These are phyloP conservation scores for Pistacia vera DNA, from an alignment of 345 rosid genomes.

Conservation along the genomic window DNA sequence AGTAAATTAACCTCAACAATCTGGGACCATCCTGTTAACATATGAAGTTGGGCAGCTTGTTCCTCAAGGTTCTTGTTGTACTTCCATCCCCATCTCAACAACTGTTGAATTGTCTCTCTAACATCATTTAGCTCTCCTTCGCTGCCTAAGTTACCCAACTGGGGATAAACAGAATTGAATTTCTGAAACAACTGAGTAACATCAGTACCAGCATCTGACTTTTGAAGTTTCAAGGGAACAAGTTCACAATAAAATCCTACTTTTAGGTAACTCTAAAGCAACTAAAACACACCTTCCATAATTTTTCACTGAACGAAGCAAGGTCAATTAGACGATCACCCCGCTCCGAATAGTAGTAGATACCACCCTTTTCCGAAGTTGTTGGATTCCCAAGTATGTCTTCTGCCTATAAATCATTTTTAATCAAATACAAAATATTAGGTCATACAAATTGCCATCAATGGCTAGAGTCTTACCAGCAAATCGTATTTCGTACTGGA, in stretches of 20 bases:
- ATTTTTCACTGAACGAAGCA: constrained; percentile 70
- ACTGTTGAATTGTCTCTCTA: constrained; percentile 74
- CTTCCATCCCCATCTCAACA: constrained; percentile 97
- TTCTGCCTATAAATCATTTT: constrained; percentile 56
- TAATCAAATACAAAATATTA: constrained; percentile 17
- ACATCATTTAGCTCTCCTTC: constrained; percentile 82
- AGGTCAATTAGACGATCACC: constrained; percentile 93
- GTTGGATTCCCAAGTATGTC: constrained; percentile 72
- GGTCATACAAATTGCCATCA: constrained; percentile 9
- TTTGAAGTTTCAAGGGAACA: constrained; percentile 13
- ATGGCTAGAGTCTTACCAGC: constrained; percentile 54
- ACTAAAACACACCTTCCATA: constrained; percentile 74
- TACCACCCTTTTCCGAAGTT: constrained; percentile 77
- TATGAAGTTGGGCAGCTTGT: constrained; percentile 98
- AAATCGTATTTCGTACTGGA: constrained; percentile 63
- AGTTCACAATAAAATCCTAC: constrained; percentile 17
- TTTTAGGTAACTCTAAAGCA: not conserved
- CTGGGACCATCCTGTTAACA: constrained; percentile 97
- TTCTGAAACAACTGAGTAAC: constrained; percentile 44
- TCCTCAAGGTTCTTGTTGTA: constrained; percentile 94
- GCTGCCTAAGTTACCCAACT: constrained; percentile 54
- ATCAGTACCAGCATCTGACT: constrained; percentile 22
- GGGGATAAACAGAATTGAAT: constrained; percentile 66
- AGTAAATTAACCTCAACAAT: constrained; percentile 71
- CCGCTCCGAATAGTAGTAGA: constrained; percentile 87